phyloP scores from a whole-genome alignment of 345 rosid genomes.

The Cochlearia excelsa region DNA sequence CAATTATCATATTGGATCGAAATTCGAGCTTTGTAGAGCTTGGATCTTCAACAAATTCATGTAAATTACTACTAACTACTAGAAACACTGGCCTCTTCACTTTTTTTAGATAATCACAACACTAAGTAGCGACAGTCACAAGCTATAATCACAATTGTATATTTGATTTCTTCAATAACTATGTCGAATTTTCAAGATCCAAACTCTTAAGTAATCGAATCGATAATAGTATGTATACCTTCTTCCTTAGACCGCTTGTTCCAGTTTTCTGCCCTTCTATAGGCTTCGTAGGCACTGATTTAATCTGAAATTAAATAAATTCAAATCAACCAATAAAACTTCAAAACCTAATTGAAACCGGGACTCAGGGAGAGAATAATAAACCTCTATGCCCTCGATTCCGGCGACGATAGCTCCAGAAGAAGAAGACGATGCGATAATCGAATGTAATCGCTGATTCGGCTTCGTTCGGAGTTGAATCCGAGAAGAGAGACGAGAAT shows the following conservation, averaged over 20 bases:
- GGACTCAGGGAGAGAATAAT: neutral
- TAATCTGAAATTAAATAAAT: conserved; percentile 37
- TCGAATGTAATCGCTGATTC: conserved; percentile 20
- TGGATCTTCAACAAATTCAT: neutral
- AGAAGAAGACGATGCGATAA: conserved; percentile 40
- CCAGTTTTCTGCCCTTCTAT: conserved; percentile 85
- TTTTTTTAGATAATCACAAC: too few relatives aligned
- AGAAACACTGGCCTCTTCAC: too few relatives aligned
- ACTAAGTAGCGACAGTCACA: too few relatives aligned
- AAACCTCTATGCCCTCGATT: conserved; percentile 78
- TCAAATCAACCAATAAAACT: neutral
- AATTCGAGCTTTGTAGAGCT: too few relatives aligned
- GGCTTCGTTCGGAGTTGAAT: conserved; percentile 32
- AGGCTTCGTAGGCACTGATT: conserved; percentile 69
- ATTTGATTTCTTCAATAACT: too few relatives aligned
- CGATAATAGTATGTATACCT: conserved; percentile 37
- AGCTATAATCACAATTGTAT: too few relatives aligned
- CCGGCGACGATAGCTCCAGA: conserved; percentile 55
- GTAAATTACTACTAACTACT: neutral
- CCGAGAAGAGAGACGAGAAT: conserved; percentile 38
- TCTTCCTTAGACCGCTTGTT: conserved; percentile 79
- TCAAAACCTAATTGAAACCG: neutral
- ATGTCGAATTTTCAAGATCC: too few relatives aligned
- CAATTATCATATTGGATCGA: too few relatives aligned
- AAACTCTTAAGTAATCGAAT: neutral